phyloP scores from a whole-genome alignment of 2,329 filamentous ascomycete species.

The Biscogniauxia marginata region DNA sequence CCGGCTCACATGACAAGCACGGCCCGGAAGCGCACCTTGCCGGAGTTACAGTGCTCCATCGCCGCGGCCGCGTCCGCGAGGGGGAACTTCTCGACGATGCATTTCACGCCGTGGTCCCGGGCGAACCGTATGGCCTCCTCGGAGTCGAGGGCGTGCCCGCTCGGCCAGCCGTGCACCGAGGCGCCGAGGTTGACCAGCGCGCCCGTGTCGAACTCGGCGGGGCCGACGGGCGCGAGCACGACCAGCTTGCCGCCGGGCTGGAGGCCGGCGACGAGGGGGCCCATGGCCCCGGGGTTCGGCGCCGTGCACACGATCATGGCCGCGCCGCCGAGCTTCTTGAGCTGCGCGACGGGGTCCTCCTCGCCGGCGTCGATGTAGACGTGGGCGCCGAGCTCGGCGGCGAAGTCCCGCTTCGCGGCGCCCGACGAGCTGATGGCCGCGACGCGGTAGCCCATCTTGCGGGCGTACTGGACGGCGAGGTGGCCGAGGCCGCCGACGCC shows the following conservation, averaged over 20 bases:
- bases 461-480: slow-evolving; percentile 72
- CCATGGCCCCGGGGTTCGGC: slow-evolving; percentile 56
- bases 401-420: slow-evolving; percentile 67
- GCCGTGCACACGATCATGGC: slow-evolving; percentile 62
- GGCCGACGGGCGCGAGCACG: slow-evolving; percentile 53
- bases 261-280: slow-evolving; percentile 53
- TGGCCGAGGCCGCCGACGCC: slow-evolving; percentile 77
- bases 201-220: slow-evolving; percentile 43
- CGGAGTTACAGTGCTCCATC: slow-evolving; percentile 39
- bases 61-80: slow-evolving; percentile 50
- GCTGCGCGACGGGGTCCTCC: slow-evolving; percentile 46
- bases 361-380: slow-evolving; percentile 59
- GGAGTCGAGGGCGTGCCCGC: slow-evolving; percentile 61
- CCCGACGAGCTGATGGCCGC: slow-evolving; percentile 66
- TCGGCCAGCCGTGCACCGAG: slow-evolving; percentile 62
- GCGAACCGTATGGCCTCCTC: slow-evolving; percentile 68
- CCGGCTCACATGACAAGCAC: slow-evolving; percentile 41
- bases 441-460: slow-evolving; percentile 73
- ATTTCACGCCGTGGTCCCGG: slow-evolving; percentile 58
- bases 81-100: slow-evolving; percentile 64
- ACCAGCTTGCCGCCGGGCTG: slow-evolving; percentile 56
- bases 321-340: slow-evolving; percentile 60
- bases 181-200: slow-evolving; percentile 50
- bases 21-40: slow-evolving; percentile 46
- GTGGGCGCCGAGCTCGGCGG: slow-evolving; percentile 57